These are phyloP conservation scores for Globisporangium yorkense DNA, from an alignment of 352 stramenopile species.

Conservation along the genomic window DNA sequence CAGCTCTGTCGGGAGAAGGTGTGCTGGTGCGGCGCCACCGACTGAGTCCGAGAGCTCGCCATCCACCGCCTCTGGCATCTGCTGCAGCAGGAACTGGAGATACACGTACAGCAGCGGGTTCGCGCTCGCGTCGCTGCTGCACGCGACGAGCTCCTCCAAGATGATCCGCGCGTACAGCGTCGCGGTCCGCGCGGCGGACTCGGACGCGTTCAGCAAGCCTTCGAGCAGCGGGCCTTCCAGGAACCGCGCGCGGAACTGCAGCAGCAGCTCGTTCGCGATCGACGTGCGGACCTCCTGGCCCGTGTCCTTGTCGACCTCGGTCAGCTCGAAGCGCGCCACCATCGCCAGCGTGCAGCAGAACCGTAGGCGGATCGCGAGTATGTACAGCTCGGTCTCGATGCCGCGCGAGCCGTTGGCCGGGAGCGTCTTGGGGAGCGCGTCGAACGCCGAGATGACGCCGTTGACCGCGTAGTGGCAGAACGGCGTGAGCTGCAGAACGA, in stretches of 20 bases:
- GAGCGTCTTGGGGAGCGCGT: slow-evolving; percentile 68
- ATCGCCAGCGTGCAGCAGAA: slow-evolving; percentile 84
- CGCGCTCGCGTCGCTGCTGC: slow-evolving; percentile 51
- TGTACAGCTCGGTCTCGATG: slow-evolving; percentile 47
- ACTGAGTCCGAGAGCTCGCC: background rate
- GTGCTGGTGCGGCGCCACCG: slow-evolving; percentile 2
- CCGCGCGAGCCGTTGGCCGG: slow-evolving; percentile 16
- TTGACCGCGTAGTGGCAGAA: slow-evolving; percentile 87
- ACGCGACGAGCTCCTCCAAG: slow-evolving; percentile 73
- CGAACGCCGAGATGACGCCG: slow-evolving; percentile 76
- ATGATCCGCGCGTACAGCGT: slow-evolving; percentile 77
- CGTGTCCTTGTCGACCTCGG: slow-evolving; percentile 37
- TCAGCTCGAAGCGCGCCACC: slow-evolving; percentile 68
- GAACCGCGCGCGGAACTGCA: slow-evolving; percentile 69
- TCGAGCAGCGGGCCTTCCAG: slow-evolving; percentile 62
- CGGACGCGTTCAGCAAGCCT: slow-evolving; percentile 61
- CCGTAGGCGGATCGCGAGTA: slow-evolving; percentile 56
- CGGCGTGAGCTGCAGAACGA: slow-evolving; percentile 80
- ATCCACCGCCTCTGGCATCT: background rate
- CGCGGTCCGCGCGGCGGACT: slow-evolving; percentile 52
- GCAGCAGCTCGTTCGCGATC: slow-evolving; percentile 69
- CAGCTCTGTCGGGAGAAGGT: slow-evolving; percentile 59
- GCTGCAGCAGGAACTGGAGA: slow-evolving; percentile 72
- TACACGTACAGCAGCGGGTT: slow-evolving; percentile 77
- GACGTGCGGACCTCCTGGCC: slow-evolving; percentile 36